Percentiles rank a stretch among this genome's conserved stretches.
phyloP scores from a whole-genome alignment of 352 stramenopile species.

The Ophiocytium majus region DNA sequence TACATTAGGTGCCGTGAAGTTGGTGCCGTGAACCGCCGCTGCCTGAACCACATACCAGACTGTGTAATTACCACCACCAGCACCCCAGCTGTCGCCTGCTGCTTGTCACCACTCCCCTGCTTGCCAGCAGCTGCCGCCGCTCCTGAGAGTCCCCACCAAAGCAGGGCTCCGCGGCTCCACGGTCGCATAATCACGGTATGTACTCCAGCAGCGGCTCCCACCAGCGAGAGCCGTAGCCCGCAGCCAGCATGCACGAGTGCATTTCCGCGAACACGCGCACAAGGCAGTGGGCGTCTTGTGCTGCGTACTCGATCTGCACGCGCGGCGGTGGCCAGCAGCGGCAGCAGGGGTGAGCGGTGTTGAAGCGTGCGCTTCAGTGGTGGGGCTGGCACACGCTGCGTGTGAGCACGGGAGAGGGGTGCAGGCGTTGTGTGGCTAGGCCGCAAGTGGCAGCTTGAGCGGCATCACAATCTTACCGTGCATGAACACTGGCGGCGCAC shows the following conservation, averaged over 20 bases:
- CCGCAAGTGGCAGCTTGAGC: too few relatives aligned
- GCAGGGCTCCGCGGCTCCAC: too few relatives aligned
- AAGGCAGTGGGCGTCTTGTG: conserved; percentile 70
- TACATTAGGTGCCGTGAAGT: too few relatives aligned
- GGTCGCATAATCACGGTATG: too few relatives aligned
- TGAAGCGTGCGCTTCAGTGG: not conserved
- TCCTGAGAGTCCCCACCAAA: too few relatives aligned
- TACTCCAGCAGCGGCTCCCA: not conserved
- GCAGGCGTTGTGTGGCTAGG: not conserved
- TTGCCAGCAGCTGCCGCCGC: too few relatives aligned
- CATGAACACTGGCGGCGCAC: not conserved
- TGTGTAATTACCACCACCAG: too few relatives aligned
- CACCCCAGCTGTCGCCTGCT: too few relatives aligned
- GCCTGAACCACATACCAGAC: too few relatives aligned
- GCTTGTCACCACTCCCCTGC: too few relatives aligned
- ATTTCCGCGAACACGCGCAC: conserved; percentile 48
- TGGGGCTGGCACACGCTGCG: not conserved
- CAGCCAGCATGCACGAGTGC: not conserved
- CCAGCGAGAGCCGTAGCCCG: not conserved
- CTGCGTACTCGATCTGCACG: conserved; percentile 64
- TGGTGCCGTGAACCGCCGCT: too few relatives aligned
- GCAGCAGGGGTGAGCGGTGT: not conserved
- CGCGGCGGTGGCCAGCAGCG: not conserved
- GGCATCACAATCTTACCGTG: too few relatives aligned
- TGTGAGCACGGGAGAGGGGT: not conserved